These are phyloP conservation scores for Boechera stricta DNA, from an alignment of 345 rosid species.

Conservation along the genomic window DNA sequence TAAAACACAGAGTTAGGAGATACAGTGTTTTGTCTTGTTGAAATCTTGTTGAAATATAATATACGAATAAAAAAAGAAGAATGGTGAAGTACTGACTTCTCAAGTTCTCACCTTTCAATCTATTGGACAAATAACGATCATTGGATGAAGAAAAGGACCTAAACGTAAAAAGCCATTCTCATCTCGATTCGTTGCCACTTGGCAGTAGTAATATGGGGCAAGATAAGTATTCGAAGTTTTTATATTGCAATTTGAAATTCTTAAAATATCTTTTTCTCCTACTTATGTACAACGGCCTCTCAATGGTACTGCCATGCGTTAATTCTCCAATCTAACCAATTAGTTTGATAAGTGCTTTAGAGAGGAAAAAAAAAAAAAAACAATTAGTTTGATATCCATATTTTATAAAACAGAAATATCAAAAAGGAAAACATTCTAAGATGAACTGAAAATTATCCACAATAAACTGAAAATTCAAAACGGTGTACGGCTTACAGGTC, in stretches of 20 bases:
- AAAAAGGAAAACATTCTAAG: not conserved
- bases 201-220: not conserved
- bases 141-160: conserved; percentile 16
- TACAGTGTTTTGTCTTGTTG: not conserved
- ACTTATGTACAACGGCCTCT: not conserved
- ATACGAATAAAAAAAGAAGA: too few relatives aligned
- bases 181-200: conserved; percentile 28
- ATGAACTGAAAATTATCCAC: not conserved
- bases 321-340: not conserved
- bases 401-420: not conserved
- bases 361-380: too few relatives aligned
- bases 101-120: conserved; percentile 18
- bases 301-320: not conserved
- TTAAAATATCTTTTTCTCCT: not conserved
- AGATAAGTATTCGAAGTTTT: not conserved
- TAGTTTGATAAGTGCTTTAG: not conserved
- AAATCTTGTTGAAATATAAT: not conserved
- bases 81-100: conserved; percentile 1
- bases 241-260: not conserved
- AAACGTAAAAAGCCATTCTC: conserved; percentile 25
- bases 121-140: not conserved
- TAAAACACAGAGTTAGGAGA: not conserved
- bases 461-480: conserved; percentile 3
- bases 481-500: conserved; percentile 15
- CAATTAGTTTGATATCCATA: too few relatives aligned